These are phyloP conservation scores for Mangifera indica DNA, from an alignment of 345 rosid genomes.

Conservation along the genomic window DNA sequence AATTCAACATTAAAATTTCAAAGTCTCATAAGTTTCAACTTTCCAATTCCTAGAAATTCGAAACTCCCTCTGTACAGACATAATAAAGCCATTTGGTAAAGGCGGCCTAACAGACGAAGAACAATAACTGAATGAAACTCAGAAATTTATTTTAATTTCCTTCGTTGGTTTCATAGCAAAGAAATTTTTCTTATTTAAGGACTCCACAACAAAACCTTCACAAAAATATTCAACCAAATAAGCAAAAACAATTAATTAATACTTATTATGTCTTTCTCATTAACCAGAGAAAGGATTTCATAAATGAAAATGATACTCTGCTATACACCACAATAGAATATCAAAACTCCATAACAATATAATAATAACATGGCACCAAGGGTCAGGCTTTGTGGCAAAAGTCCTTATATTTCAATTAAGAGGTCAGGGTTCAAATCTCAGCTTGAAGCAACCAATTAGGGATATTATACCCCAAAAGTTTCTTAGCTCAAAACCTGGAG, in stretches of 20 bases:
- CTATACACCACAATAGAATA: background rate
- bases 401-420: too few species aligned
- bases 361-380: background rate
- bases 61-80: too few species aligned
- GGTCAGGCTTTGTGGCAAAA: too few species aligned
- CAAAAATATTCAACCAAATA: background rate
- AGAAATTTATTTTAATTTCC: background rate
- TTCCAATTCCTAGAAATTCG: background rate
- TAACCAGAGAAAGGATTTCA: background rate
- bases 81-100: too few species aligned
- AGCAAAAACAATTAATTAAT: background rate
- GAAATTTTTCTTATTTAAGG: background rate
- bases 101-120: too few species aligned
- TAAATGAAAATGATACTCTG: background rate
- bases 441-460: too few species aligned
- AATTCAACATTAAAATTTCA: slow-evolving; percentile 5
- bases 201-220: background rate
- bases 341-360: too few species aligned
- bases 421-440: too few species aligned
- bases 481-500: too few species aligned
- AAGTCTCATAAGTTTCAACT: background rate
- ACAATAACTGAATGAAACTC: background rate
- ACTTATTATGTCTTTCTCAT: too few species aligned
- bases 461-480: too few species aligned
- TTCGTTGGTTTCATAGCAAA: background rate